phyloP scores from a whole-genome alignment of 345 rosid genomes.

The Lumnitzera racemosa region DNA sequence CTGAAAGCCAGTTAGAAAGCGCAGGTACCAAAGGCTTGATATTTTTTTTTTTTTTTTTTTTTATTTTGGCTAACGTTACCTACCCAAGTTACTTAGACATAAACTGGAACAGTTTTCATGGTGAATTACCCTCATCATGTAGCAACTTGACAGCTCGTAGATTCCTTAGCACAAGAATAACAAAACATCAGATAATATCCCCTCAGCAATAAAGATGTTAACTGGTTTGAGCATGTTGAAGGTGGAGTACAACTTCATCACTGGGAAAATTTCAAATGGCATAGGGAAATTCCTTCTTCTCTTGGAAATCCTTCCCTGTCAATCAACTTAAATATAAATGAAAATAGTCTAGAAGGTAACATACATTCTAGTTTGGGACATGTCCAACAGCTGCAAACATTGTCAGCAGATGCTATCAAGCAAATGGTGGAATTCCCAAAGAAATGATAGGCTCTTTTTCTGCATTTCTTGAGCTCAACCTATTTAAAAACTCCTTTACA shows the following conservation, averaged over 20 bases:
- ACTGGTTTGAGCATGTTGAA: not conserved
- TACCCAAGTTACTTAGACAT: not conserved
- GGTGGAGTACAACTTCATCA: conserved; percentile 2
- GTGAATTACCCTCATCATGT: conserved; percentile 1
- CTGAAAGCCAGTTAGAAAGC: not conserved
- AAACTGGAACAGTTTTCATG: conserved; percentile 3
- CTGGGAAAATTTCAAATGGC: conserved; percentile 5
- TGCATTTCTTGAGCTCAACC: not conserved
- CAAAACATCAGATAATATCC: conserved; percentile 3
- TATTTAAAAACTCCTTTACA: not conserved
- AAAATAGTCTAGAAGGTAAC: no score
- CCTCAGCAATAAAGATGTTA: conserved; percentile 7
- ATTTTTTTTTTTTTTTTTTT: conserved; percentile 9
- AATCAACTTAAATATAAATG: not conserved
- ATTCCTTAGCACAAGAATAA: not conserved
- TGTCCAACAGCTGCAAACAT: no score
- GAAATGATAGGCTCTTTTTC: not conserved
- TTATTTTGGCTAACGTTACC: conserved; percentile 11
- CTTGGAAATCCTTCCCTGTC: conserved; percentile 7
- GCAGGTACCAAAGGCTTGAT: not conserved
- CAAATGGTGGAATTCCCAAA: not conserved
- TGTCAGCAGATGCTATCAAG: not conserved
- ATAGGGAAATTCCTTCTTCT: conserved; percentile 10
- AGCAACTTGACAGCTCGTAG: conserved; percentile 8
- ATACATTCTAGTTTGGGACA: no score